Conservation (phyloP, 805 yeast species). For the Cyberlindnera sargentensis region DNA sequence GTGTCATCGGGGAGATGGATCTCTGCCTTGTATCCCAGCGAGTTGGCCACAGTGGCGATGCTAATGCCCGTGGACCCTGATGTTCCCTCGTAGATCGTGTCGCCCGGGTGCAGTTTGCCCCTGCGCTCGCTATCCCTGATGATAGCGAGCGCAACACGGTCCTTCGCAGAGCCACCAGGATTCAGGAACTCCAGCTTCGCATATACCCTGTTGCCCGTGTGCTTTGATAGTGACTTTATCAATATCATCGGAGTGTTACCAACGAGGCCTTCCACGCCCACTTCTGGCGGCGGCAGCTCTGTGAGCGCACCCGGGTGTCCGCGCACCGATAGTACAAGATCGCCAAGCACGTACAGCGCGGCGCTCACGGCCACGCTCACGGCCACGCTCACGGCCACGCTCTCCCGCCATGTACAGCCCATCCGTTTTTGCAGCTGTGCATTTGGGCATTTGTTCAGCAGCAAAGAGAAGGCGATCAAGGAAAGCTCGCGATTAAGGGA, state of each 20-base stretch:
- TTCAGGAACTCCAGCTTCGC: conserved; percentile 83
- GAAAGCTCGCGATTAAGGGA: too few relatives aligned
- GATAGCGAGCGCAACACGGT: conserved; percentile 84
- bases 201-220: conserved; percentile 75
- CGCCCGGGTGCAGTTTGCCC: conserved; percentile 56
- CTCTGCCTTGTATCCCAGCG: conserved; percentile 83
- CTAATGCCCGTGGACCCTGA: conserved; percentile 97
- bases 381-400: too few relatives aligned
- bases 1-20: conserved; percentile 96
- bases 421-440: too few relatives aligned
- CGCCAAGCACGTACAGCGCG: too few relatives aligned
- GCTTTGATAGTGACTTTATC: conserved; percentile 58
- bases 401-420: too few relatives aligned
- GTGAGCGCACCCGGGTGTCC: conserved; percentile 5
- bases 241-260: conserved; percentile 87
- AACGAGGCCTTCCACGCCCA: conserved; percentile 71
- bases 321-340: too few relatives aligned
- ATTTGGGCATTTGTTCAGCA: too few relatives aligned
- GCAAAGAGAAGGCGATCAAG: too few relatives aligned
- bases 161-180: conserved; percentile 96
- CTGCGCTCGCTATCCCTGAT: conserved; percentile 57
- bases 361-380: too few relatives aligned
- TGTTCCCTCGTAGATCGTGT: conserved; percentile 87
- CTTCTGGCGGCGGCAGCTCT: conserved; percentile 25
- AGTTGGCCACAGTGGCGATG: conserved; percentile 81